Evolutionary conservation across 2,329 filamentous ascomycete species (phyloP), one percentile per base, ranked within the genome.

Genomic region (Ophiognomonia clavigignenti-juglandacearum): DNA sequence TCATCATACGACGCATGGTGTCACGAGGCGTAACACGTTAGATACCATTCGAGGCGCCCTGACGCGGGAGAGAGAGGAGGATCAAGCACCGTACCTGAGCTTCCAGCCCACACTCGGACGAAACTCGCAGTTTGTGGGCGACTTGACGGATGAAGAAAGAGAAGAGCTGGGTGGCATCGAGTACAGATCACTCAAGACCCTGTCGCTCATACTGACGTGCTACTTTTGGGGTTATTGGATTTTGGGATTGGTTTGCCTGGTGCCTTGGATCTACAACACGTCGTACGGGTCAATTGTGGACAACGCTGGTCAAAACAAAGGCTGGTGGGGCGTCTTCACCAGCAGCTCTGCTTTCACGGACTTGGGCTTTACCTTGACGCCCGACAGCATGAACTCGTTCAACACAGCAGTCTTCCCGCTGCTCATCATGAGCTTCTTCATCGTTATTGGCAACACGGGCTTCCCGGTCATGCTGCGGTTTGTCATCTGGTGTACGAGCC

Each of bases 121-220:
- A 53, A 98, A 98, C 64, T 97, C 92, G 10, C 85, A 88, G 31
- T 98, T 97, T 60, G 77, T 93, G 11, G 88, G 91, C 56, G 50
- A 52, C n/a, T 67, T 98, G 54, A 88, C 86, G 0, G 86, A 95
- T 56, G 89, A 93, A 54, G 90, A 98, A 66, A 81, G 93, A 55
- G 91, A 98, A 61, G 93, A 98, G 65, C 71, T 98, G 3, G 93
- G 93, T 10, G 93, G 93, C 18, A 96, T 98, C 53, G 93, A 98
- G 64, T 98, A 98, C 61, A 85, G 93, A 6, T 88, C 92, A 0
- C 65, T 98, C 51, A 95, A 96, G 64, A 88, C 89, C 2, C 69
- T 98, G 39, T 87, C 88, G 1, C 62, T 88, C 23, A 82, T 97
- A 24, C 71, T 97, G 18, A 75, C 86, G 3, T 71, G 69, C 7